Conservation (phyloP, 1,284 basidiomycete genomes). For the Fomes fomentarius region DNA sequence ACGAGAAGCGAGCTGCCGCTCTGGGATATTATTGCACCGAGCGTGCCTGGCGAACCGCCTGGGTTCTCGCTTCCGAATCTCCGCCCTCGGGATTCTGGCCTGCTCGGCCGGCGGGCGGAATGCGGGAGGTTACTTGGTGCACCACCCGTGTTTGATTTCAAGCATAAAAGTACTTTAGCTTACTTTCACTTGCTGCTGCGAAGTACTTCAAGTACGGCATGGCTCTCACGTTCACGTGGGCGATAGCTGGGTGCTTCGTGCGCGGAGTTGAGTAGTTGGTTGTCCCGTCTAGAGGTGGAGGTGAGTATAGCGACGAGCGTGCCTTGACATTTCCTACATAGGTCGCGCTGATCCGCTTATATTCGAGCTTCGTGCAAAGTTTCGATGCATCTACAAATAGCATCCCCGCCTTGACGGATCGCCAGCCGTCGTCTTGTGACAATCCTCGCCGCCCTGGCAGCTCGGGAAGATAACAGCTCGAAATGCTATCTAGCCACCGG, state of each 20-base stretch:
- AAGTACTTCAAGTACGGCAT: too few species aligned
- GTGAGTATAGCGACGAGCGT: too few species aligned
- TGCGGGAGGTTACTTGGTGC: not conserved
- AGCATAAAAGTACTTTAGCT: not conserved
- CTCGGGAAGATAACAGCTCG: not conserved
- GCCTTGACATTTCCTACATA: too few species aligned
- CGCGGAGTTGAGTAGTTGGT: too few species aligned
- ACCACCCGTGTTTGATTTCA: not conserved
- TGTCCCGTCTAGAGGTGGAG: too few species aligned
- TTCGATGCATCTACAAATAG: too few species aligned
- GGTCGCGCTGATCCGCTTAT: too few species aligned
- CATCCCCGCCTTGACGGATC: not conserved
- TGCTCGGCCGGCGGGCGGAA: not conserved
- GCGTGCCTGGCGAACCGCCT: constrained; percentile 24
- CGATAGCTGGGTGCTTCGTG: too few species aligned
- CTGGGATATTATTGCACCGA: constrained; percentile 21
- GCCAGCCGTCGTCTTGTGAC: constrained; percentile 1
- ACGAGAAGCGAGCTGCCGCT: not conserved
- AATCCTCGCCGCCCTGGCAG: not conserved
- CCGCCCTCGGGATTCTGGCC: not conserved
- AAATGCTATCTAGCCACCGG: constrained; percentile 14
- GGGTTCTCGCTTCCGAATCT: constrained; percentile 5
- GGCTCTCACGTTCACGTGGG: too few species aligned
- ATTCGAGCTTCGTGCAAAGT: too few species aligned
- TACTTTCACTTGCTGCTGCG: too few species aligned